Base-by-base conservation (phyloP, 257 asterid species). In the Nicotiana paniculata region DNA sequence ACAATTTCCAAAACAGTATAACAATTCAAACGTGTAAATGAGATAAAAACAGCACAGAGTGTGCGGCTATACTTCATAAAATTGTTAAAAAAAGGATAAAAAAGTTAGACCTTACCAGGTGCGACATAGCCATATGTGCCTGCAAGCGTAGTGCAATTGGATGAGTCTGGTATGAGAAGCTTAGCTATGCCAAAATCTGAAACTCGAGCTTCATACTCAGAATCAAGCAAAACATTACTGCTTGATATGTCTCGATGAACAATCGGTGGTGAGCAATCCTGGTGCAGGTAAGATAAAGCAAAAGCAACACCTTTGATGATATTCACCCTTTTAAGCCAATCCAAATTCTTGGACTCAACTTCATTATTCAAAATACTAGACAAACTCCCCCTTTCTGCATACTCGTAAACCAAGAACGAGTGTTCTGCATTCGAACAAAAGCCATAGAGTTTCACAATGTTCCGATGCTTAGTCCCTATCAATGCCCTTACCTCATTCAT, bases 401-500 rank as follows among this genome's bases (percentile, higher is more conserved):
- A 82, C 48, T 82, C 82, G 1, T 77, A 77, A 17, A 82, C 81
- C 81, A 77, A 51, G 53, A 75, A 35, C 1, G 77, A 76, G 58
- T 75, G 30, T 62, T 35, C 8, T 12, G 18, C 67, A n/a, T 26
- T 55, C 3, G 81, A 75, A 76, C 85, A 82, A 55, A 8, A 81
- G 55, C 77, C 83, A 3, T 59, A 32, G 26, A 79, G 70, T 48
- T 59, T 79, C n/a, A 66, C 43, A 35, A 81, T 81, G 61, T 81
- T 69, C 13, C 61, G 24, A 6, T 81, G 84, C 33, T 58, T 33
- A 4, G 28, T 57, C 32, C 68, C 86, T 8, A 77, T 79, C n/a
- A 75, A 43, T 24, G 17, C 76, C 39, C 21, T 18, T n/a, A 39
- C 35, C 32, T 82, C 85, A 7, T 35, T 82, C 3, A 72, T 18